Base-by-base conservation (phyloP, 148 eudicot genomes). In the Silene uniflora region DNA sequence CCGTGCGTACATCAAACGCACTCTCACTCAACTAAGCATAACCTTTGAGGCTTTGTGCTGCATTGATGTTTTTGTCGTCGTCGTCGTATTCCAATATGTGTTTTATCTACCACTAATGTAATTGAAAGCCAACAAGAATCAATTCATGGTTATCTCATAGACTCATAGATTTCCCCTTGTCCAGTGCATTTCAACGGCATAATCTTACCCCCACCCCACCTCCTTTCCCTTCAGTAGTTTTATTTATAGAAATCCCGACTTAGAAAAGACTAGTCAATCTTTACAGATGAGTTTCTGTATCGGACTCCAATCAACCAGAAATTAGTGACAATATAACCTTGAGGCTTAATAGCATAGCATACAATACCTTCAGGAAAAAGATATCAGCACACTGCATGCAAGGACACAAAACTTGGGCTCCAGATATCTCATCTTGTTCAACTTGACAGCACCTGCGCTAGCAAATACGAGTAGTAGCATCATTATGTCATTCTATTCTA, bases 371-470 rank as follows among this genome's bases (percentile, higher is more conserved):
- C 7, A 90, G 84, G 85, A 90, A 95, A 80, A 92, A 95, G 47
- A 95, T 85, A 78, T 95, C 97, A 46, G 98, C 97, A 79, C 98
- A 95, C 64, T 95, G 97, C 97, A 92, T 95, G 86, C 98, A 95
- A 7, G 97, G 93, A 78, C 91, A 95, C 71, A 95, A 79, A 63
- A 92, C 85, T 69, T 92, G 96, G 65, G 97, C 97, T 24, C 89
- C 97, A 13, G 90, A 63, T 76, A 92, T 69, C 60, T 92, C 96
- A 67, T 92, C 97, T 78, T 87, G 84, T 81, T 89, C 97, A 81
- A 90, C 90, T 79, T 84, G 87, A 78, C 84, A 84, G 60, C 96
- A 95, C 79, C 97, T 95, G 77, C 46, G 82, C 69, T 65, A 42
- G 70, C n/a, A 71, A 62, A 52, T 16, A 32, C 35, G 35, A 32